These are phyloP conservation scores for Xylaria castorea DNA, from an alignment of 495 filamentous ascomycete species.

Conservation along the genomic window DNA sequence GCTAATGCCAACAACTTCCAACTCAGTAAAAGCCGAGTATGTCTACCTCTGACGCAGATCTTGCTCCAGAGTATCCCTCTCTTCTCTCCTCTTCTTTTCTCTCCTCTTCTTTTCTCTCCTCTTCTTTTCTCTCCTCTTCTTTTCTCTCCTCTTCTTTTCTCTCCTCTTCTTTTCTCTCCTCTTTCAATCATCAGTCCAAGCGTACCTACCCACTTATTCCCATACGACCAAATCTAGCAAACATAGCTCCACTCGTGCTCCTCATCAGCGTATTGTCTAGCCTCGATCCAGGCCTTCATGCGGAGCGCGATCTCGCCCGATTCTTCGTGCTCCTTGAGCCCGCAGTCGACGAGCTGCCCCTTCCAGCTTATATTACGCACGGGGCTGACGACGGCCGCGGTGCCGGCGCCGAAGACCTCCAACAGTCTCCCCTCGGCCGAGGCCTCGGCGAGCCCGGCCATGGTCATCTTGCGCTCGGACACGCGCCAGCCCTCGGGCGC, in stretches of 20 bases:
- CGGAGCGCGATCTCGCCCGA: slow-evolving; percentile 80
- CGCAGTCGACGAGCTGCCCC: slow-evolving; percentile 78
- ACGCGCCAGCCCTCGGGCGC: slow-evolving; percentile 87
- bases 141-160: too few relatives aligned
- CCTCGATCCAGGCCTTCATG: slow-evolving; percentile 97
- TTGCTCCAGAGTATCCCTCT: not conserved
- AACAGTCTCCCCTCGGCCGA: slow-evolving; percentile 82
- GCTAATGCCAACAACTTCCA: not conserved
- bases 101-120: not conserved
- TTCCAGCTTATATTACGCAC: slow-evolving; percentile 87
- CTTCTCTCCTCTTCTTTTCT: not conserved
- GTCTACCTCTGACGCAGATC: not conserved
- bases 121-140: not conserved
- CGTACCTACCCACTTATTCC: not conserved
- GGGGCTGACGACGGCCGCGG: slow-evolving; percentile 83
- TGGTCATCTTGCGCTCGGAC: slow-evolving; percentile 86
- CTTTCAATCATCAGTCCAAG: not conserved
- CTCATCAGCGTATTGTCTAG: slow-evolving; percentile 92
- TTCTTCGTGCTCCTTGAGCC: slow-evolving; percentile 76
- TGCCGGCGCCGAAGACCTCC: slow-evolving; percentile 93
- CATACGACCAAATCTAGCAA: slow-evolving; percentile 35
- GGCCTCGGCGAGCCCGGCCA: slow-evolving; percentile 80
- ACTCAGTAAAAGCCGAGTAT: not conserved
- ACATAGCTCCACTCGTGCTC: slow-evolving; percentile 79
- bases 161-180: not conserved